Percentiles rank a stretch among this genome's conserved stretches.
phyloP scores from a whole-genome alignment of 768 basidiomycete genomes.

The Kwoniella sp. region DNA sequence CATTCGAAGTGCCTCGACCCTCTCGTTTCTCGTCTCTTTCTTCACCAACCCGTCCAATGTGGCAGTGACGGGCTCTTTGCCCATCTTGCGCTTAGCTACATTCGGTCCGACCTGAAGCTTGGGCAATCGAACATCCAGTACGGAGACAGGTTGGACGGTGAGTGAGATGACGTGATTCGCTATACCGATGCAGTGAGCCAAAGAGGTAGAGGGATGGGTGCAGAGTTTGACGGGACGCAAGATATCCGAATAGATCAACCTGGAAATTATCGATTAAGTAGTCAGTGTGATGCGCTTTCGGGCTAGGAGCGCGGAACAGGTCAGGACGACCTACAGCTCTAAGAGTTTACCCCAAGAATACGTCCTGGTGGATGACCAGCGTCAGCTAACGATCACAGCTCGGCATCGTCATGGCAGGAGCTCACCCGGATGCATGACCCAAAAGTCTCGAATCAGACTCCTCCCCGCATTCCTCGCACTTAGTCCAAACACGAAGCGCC shows the following conservation, averaged over 20 bases:
- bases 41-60: slow-evolving; percentile 26
- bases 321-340: slow-evolving; percentile 32
- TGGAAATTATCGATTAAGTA: neutral
- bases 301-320: no score
- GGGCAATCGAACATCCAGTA: slow-evolving; percentile 42
- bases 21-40: slow-evolving; percentile 3
- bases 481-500: slow-evolving; percentile 28
- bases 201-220: slow-evolving; percentile 14
- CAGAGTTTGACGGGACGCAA: slow-evolving; percentile 28
- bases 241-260: slow-evolving; percentile 29
- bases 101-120: slow-evolving; percentile 51
- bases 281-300: neutral
- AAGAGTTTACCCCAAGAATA: slow-evolving; percentile 46
- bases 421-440: neutral
- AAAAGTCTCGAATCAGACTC: neutral
- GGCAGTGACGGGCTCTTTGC: slow-evolving; percentile 23
- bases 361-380: slow-evolving; percentile 11
- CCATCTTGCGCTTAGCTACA: slow-evolving; percentile 42
- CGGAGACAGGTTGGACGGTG: slow-evolving; percentile 12
- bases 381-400: neutral
- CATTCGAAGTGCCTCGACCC: slow-evolving; percentile 7
- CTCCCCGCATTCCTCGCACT: slow-evolving; percentile 30
- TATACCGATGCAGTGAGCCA: slow-evolving; percentile 9
- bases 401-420: neutral
- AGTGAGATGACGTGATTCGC: slow-evolving; percentile 10